Conservation (phyloP, 306 rosid species). For the Rubus idaeus region DNA sequence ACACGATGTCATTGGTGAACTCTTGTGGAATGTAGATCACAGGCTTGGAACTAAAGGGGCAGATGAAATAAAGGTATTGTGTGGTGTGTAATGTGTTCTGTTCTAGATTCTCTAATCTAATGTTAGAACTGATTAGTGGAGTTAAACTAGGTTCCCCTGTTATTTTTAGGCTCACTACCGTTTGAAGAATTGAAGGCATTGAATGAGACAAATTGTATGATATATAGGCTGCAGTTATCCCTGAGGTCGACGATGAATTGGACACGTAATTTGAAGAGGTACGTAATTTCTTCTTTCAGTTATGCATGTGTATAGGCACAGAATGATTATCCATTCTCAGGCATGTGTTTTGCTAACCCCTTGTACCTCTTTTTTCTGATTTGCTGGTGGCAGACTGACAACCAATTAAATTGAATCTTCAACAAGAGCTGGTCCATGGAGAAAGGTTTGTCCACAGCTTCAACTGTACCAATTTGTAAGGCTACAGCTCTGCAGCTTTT, state of each 20-base stretch:
- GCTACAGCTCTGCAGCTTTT: conserved; percentile 6
- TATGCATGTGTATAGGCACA: conserved; percentile 5
- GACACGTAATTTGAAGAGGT: conserved; percentile 99
- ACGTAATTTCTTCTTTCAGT: conserved; percentile 11
- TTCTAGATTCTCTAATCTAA: conserved; percentile 41
- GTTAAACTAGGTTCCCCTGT: conserved; percentile 30
- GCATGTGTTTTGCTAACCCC: conserved; percentile 26
- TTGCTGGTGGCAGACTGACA: conserved; percentile 54
- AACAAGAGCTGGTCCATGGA: conserved; percentile 96
- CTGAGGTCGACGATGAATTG: conserved; percentile 93
- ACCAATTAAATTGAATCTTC: conserved; percentile 57
- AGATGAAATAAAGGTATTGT: conserved; percentile 97
- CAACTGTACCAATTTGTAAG: conserved; percentile 12
- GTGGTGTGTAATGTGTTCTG: conserved; percentile 47
- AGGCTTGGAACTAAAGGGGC: conserved; percentile 98
- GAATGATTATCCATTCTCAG: conserved; percentile 17
- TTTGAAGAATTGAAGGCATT: conserved; percentile 53
- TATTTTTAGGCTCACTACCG: conserved; percentile 82
- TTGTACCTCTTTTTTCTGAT: conserved; percentile 25
- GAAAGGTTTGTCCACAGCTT: conserved; percentile 69
- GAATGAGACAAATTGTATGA: conserved; percentile 93
- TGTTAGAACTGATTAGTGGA: conserved; percentile 28
- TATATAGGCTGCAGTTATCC: conserved; percentile 95
- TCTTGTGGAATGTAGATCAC: conserved; percentile 89
- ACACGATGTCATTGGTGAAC: conserved; percentile 81